phyloP scores from a whole-genome alignment of 2,329 filamentous ascomycete species.

The Pezicula rhizophila region DNA sequence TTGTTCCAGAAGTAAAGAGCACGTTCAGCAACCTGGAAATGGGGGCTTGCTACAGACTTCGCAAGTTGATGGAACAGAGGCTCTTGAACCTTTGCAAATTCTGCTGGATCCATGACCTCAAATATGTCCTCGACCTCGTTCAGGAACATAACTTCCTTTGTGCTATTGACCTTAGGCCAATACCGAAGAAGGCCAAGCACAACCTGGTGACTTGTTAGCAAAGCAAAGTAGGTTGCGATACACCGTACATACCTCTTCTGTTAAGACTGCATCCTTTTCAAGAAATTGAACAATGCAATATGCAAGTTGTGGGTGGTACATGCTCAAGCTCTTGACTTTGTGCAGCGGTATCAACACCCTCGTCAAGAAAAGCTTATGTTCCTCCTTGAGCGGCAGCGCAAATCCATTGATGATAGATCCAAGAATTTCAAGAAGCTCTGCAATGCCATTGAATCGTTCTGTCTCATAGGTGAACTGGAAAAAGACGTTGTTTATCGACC shows the following conservation, averaged over 20 bases:
- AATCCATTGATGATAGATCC: slow-evolving; percentile 99
- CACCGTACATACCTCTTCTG: slow-evolving; percentile 70
- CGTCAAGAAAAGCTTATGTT: slow-evolving; percentile 97
- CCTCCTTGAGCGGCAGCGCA: slow-evolving; percentile 91
- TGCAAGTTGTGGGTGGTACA: slow-evolving; percentile 97
- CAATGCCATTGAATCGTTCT: slow-evolving; percentile 96
- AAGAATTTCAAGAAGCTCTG: slow-evolving; percentile 90
- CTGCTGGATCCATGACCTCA: slow-evolving; percentile 97
- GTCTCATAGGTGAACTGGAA: slow-evolving; percentile 99
- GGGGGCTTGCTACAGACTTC: slow-evolving; percentile 95
- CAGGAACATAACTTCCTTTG: slow-evolving; percentile 99
- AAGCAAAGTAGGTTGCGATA: not conserved
- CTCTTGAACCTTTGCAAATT: slow-evolving; percentile 98
- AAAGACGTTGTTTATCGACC: slow-evolving; percentile 99
- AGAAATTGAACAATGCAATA: slow-evolving; percentile 99
- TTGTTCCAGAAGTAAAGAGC: slow-evolving; percentile 99
- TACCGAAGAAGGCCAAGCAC: slow-evolving; percentile 91
- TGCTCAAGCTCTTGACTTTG: slow-evolving; percentile 98
- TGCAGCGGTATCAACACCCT: slow-evolving; percentile 88
- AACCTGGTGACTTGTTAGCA: slow-evolving; percentile 48
- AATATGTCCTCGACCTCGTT: slow-evolving; percentile 99
- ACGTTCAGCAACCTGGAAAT: slow-evolving; percentile 97
- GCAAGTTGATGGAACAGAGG: slow-evolving; percentile 95
- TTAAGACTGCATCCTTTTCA: slow-evolving; percentile 94
- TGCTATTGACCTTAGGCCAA: slow-evolving; percentile 99